phyloP scores from a whole-genome alignment of 75 land plant genomes.

The Picea glauca region DNA sequence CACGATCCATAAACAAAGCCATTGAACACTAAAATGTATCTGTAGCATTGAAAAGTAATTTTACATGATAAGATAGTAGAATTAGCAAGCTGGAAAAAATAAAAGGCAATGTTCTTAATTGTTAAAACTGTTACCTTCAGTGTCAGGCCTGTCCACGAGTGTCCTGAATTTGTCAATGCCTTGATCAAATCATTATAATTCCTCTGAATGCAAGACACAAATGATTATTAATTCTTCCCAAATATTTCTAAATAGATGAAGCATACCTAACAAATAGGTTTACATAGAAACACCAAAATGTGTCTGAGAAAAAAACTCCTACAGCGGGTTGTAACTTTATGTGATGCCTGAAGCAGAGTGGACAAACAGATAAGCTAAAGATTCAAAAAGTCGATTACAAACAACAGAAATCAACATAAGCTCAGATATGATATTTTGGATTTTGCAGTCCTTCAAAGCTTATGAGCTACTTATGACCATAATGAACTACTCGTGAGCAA shows the following conservation, averaged over 20 bases:
- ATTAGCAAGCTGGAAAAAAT: neutral
- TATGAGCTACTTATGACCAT: too few species aligned
- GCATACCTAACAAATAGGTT: neutral
- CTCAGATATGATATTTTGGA: neutral
- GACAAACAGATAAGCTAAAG: neutral
- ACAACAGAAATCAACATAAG: neutral
- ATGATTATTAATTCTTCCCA: neutral
- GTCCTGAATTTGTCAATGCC: slow-evolving; percentile 9
- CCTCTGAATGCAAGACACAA: slow-evolving; percentile 3
- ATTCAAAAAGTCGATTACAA: neutral
- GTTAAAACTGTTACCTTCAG: neutral
- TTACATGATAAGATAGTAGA: neutral
- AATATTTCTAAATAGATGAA: neutral
- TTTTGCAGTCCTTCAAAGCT: neutral
- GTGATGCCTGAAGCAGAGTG: neutral
- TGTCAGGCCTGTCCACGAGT: slow-evolving; percentile 10
- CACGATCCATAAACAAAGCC: neutral
- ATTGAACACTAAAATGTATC: neutral
- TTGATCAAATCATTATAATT: slow-evolving; percentile 7
- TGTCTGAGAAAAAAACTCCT: neutral
- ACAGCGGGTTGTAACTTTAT: neutral
- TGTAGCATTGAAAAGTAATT: neutral
- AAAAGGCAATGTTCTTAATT: neutral
- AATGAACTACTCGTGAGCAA: neutral
- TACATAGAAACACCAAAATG: neutral